phyloP scores from a whole-genome alignment of 169 alveolate genomes.

The Plasmodium coatneyi region DNA sequence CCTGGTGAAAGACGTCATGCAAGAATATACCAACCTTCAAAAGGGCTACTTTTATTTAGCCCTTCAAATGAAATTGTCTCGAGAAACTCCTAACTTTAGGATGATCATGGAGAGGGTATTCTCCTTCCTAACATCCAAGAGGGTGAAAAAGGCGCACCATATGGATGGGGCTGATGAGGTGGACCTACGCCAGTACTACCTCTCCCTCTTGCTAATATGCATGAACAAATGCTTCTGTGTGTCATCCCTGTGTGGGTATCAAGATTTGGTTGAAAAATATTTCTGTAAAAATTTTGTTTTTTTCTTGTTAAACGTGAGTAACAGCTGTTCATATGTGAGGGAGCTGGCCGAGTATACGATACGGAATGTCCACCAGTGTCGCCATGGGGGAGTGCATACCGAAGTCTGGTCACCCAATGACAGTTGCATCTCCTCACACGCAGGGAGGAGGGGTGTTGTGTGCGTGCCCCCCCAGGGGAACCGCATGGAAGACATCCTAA shows the following conservation, averaged over 20 bases:
- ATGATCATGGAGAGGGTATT: constrained; percentile 20
- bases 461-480: neutral
- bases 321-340: neutral
- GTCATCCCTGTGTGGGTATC: neutral
- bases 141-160: neutral
- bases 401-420: neutral
- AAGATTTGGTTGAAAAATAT: constrained; percentile 31
- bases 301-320: constrained; percentile 14
- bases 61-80: constrained; percentile 4
- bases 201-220: constrained; percentile 19
- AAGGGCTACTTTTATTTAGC: constrained; percentile 18
- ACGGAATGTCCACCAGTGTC: neutral
- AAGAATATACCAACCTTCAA: constrained; percentile 8
- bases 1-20: constrained; percentile 1
- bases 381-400: neutral
- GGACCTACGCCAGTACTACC: neutral
- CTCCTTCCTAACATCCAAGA: neutral
- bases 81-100: neutral
- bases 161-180: neutral
- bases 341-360: constrained; percentile 10
- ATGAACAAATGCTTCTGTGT: constrained; percentile 26
- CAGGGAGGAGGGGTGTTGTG: neutral
- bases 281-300: constrained; percentile 8
- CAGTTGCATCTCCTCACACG: neutral
- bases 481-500: neutral